A percentile compares a stretch with the other conserved stretches of the same genome.
phyloP scores from a whole-genome alignment of 1,139 yeast genomes.

The Blastobotrys ciferrii region DNA sequence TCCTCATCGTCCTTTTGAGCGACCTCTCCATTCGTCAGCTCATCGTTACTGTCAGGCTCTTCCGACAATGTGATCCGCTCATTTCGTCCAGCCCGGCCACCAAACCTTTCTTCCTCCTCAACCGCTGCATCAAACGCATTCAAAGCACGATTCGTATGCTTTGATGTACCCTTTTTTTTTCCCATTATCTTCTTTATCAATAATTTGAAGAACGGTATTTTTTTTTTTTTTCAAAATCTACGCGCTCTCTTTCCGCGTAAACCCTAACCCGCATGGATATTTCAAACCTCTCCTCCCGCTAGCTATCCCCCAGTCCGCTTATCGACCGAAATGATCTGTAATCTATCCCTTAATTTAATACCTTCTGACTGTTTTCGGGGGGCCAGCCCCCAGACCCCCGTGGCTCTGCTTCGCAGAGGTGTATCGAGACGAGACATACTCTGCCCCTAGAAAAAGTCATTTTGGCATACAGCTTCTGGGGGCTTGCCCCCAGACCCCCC shows the following conservation, averaged over 20 bases:
- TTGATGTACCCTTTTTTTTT: slow-evolving; percentile 4
- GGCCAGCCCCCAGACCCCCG: no score
- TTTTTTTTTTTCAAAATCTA: not conserved
- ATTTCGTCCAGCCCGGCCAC: slow-evolving; percentile 21
- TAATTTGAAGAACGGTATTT: not conserved
- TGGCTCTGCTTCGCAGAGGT: no score
- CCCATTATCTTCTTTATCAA: not conserved
- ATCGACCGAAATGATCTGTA: no score
- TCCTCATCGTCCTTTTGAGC: slow-evolving; percentile 43
- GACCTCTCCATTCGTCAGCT: slow-evolving; percentile 32
- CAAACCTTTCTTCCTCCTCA: slow-evolving; percentile 33
- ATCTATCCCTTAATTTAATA: no score
- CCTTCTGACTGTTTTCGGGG: no score
- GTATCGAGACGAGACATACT: no score
- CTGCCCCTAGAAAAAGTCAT: no score
- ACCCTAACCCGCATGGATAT: slow-evolving; percentile 6
- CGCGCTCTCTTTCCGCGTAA: not conserved
- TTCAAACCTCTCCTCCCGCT: no score
- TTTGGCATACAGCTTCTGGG: no score
- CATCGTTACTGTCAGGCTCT: slow-evolving; percentile 35
- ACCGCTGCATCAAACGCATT: slow-evolving; percentile 55
- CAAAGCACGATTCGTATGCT: slow-evolving; percentile 23
- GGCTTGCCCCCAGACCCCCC: no score
- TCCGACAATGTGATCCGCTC: slow-evolving; percentile 15
- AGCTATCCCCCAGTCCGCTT: no score